Evolutionary conservation across 495 filamentous ascomycete genomes (phyloP), one percentile per base, ranked within the genome.

Genomic region (Penicillium fimorum): DNA sequence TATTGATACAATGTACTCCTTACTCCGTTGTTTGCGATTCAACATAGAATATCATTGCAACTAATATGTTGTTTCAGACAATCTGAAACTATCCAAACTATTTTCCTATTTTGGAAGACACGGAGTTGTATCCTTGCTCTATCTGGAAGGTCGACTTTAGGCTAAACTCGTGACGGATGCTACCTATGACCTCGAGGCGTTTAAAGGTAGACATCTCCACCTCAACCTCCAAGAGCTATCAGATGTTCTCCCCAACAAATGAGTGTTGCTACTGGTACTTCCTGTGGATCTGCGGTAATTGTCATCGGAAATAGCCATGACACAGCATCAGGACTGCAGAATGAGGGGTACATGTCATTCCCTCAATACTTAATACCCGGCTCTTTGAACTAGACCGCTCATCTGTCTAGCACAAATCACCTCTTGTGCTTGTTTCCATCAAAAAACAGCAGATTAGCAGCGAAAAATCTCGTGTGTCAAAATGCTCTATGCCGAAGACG

Each of bases 401-500:
- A 18, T 24, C 17, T 35, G 1, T 43, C 12, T 0, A 45, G 29
- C 38, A 35, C 8, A 25, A n/a, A n/a, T 24, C 1, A 2, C 5
- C 12, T 25, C 30, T 32, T 33, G 0, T 25, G 17, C 20, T 27
- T 6, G 5, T 4, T 32, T 20, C 25, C 29, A n/a, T n/a, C n/a
- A 24, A 12, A 45, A 33, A 35, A 2, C 6, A 32, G 17, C 12
- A 35, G 5, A 17, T 8, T 18, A 11, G 5, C 35, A 7, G 2
- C 15, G 6, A 24, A 25, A 29, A 25, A 11, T n/a, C 4, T 55
- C 15, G 7, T 22, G 22, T 27, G 29, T 18, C 59, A 65, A 45
- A 4, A 81, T 81, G 78, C 70, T 81, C n/a, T 72, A 66, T 41
- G 46, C 65, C 10, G 63, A 76, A 55, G 68, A 64, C 10, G 62